These are phyloP conservation scores for Musa balbisiana DNA, from an alignment of 202 grass and related monocot genomes.

Conservation along the genomic window DNA sequence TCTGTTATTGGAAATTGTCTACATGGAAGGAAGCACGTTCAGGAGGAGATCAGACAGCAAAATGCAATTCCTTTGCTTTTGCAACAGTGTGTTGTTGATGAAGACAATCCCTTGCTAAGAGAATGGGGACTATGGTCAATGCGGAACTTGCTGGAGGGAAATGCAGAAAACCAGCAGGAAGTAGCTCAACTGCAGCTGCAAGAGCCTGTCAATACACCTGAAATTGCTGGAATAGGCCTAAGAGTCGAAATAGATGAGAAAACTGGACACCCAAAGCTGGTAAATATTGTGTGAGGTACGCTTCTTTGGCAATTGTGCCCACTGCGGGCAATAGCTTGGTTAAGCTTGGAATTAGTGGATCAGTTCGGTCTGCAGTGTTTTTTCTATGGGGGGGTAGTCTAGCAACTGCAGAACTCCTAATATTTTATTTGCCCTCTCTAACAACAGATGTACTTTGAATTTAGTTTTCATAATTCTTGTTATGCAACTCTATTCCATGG, in stretches of 20 bases:
- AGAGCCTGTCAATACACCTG: constrained; percentile 62
- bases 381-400: too few relatives aligned
- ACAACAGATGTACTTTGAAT: too few relatives aligned
- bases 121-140: constrained; percentile 80
- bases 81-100: constrained; percentile 83
- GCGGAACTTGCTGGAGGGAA: constrained; percentile 79
- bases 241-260: constrained; percentile 78
- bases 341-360: background rate
- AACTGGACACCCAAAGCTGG: constrained; percentile 49
- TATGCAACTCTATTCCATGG: too few relatives aligned
- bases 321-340: background rate
- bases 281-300: constrained; percentile 61
- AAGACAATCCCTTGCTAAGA: constrained; percentile 79
- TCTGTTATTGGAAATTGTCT: constrained; percentile 74
- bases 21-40: constrained; percentile 53
- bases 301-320: background rate
- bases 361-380: too few relatives aligned
- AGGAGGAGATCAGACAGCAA: constrained; percentile 61
- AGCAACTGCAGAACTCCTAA: too few relatives aligned
- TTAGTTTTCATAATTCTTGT: too few relatives aligned
- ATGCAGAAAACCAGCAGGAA: constrained; percentile 66
- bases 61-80: constrained; percentile 56
- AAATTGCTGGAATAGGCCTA: constrained; percentile 63
- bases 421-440: too few relatives aligned
- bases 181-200: constrained; percentile 67